These are phyloP conservation scores for Phytophthora podocarpi DNA, from an alignment of 352 stramenopile species.

Conservation along the genomic window DNA sequence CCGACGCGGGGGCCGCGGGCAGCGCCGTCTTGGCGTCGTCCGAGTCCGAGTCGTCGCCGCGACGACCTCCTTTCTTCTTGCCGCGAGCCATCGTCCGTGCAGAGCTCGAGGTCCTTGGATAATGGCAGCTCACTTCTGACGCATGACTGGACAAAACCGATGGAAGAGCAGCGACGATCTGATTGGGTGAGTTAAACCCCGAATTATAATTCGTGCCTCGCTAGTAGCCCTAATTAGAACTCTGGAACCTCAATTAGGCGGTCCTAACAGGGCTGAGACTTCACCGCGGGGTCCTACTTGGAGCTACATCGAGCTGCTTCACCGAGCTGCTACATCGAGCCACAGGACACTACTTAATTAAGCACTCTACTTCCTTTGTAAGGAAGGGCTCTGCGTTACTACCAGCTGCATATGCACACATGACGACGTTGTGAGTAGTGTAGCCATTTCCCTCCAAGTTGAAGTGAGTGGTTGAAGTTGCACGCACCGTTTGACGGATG, in stretches of 20 bases:
- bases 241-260: too few relatives aligned
- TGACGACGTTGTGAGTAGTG: background rate
- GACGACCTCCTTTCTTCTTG: slow-evolving; percentile 83
- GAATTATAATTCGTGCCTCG: too few relatives aligned
- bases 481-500: slow-evolving; percentile 61
- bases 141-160: slow-evolving; percentile 19
- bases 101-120: too few relatives aligned
- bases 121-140: too few relatives aligned
- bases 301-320: too few relatives aligned
- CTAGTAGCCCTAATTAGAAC: too few relatives aligned
- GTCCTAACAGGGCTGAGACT: too few relatives aligned
- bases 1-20: slow-evolving; percentile 27
- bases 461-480: slow-evolving; percentile 9
- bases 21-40: slow-evolving; percentile 48
- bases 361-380: slow-evolving; percentile 14
- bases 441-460: slow-evolving; percentile 10
- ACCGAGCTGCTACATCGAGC: too few relatives aligned
- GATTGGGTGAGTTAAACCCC: slow-evolving; percentile 19
- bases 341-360: too few relatives aligned
- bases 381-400: slow-evolving; percentile 51
- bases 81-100: slow-evolving; percentile 60
- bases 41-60: slow-evolving; percentile 77
- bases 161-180: background rate
- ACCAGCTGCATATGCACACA: slow-evolving; percentile 23
- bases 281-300: too few relatives aligned